These are phyloP conservation scores for Delonix regia DNA, from an alignment of 306 rosid genomes.

Conservation along the genomic window DNA sequence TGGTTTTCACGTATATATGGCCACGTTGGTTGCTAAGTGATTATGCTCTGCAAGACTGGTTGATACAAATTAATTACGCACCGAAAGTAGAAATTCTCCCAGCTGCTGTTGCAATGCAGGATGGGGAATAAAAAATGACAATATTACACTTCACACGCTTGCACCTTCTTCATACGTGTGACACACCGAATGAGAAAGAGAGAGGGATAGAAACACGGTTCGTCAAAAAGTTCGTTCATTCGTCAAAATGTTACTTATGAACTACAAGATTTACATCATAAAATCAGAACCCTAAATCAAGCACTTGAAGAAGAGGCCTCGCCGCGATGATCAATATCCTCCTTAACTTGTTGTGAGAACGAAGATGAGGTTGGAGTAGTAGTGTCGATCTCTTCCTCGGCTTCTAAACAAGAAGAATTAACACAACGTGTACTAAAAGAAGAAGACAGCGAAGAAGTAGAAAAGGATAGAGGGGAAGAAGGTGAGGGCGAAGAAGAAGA, in stretches of 20 bases:
- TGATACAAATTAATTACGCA: slow-evolving; percentile 1
- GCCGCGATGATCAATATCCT: slow-evolving; percentile 36
- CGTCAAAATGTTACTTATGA: slow-evolving; percentile 29
- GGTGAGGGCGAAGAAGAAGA: slow-evolving; percentile 36
- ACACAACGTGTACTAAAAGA: slow-evolving; percentile 35
- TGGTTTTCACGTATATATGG: slow-evolving; percentile 35
- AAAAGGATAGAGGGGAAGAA: slow-evolving; percentile 60
- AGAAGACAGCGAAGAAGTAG: slow-evolving; percentile 53
- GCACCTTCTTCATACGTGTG: slow-evolving; percentile 36
- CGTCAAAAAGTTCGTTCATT: not conserved
- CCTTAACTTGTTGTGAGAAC: slow-evolving; percentile 49
- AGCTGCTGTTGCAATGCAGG: slow-evolving; percentile 25
- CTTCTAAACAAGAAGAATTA: slow-evolving; percentile 49
- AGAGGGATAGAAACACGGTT: not conserved
- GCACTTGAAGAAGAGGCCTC: slow-evolving; percentile 32
- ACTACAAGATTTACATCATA: slow-evolving; percentile 26
- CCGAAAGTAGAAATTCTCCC: slow-evolving; percentile 30
- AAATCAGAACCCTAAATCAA: slow-evolving; percentile 19
- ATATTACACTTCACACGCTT: slow-evolving; percentile 31
- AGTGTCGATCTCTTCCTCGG: slow-evolving; percentile 39
- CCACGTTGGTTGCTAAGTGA: slow-evolving; percentile 29
- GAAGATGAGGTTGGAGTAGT: slow-evolving; percentile 54
- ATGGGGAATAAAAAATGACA: slow-evolving; percentile 33
- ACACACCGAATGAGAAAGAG: slow-evolving; percentile 1
- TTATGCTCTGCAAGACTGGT: slow-evolving; percentile 18